Conservation (phyloP, 768 basidiomycete species). For the Serendipita vermifera region DNA sequence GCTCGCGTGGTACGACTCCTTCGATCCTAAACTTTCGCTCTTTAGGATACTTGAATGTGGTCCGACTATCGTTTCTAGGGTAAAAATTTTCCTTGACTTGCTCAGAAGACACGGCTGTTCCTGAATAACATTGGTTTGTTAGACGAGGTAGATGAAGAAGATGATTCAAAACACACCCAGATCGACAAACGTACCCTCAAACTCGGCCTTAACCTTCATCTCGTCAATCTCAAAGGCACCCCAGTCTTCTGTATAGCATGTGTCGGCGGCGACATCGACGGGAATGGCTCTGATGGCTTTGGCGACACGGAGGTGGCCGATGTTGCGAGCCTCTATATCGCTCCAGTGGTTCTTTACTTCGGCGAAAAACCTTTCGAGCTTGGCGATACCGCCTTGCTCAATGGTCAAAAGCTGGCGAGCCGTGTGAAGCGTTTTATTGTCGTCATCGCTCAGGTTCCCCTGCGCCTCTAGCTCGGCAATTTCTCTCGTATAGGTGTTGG, state of each 20-base stretch:
- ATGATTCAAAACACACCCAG: constrained; percentile 18
- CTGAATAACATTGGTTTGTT: neutral
- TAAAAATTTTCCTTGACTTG: neutral
- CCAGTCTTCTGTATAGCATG: constrained; percentile 21
- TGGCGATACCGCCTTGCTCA: neutral
- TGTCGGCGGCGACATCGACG: constrained; percentile 16
- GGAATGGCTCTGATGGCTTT: constrained; percentile 20
- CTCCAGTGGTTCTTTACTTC: constrained; percentile 6
- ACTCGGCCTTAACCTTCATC: constrained; percentile 16
- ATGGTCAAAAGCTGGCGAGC: too few relatives aligned
- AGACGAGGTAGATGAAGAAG: constrained; percentile 7
- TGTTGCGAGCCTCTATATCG: constrained; percentile 13
- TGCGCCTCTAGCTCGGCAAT: too few relatives aligned
- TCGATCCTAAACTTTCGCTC: neutral
- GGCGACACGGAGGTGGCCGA: constrained; percentile 21
- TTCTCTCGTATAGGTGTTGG: too few relatives aligned
- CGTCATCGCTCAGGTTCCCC: constrained; percentile 14
- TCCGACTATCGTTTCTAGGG: neutral
- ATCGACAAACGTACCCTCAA: constrained; percentile 18
- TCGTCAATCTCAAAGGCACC: constrained; percentile 19
- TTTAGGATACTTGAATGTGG: neutral
- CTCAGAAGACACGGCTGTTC: neutral
- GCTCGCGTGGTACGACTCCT: neutral
- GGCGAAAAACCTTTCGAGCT: neutral
- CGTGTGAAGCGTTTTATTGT: too few relatives aligned